Conservation (phyloP, 2,329 filamentous ascomycete species). For the Fusarium sp. region DNA sequence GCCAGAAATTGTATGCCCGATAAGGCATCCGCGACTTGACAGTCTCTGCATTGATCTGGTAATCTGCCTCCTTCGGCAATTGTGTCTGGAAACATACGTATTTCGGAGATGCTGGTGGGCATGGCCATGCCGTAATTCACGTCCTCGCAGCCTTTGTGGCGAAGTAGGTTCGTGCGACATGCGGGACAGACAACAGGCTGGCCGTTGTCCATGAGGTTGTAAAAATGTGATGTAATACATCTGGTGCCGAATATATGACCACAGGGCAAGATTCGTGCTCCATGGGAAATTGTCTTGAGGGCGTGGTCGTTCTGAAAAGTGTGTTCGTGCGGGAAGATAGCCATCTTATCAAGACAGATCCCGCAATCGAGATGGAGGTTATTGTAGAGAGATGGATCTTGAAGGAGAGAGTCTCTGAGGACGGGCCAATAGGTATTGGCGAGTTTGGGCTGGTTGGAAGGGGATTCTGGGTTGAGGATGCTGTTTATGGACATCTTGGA, state of each 20-base stretch:
- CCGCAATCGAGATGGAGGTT: constrained; percentile 14
- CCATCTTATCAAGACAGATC: constrained; percentile 25
- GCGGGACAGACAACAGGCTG: neutral
- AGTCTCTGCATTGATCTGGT: constrained; percentile 12
- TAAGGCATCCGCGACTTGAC: neutral
- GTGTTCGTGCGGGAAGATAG: constrained; percentile 21
- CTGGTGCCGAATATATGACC: constrained; percentile 37
- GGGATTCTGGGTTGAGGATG: neutral
- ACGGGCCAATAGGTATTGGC: constrained; percentile 11
- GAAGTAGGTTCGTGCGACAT: constrained; percentile 5
- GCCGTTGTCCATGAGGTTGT: accelerated
- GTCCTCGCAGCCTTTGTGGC: constrained; percentile 1
- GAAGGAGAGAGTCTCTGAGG: constrained; percentile 20
- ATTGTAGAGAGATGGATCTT: neutral
- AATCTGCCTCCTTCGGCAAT: constrained; percentile 10
- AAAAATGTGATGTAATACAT: neutral
- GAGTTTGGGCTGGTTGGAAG: accelerated
- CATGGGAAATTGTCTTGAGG: neutral
- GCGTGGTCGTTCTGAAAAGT: neutral
- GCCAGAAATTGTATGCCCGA: neutral
- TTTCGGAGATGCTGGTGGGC: neutral
- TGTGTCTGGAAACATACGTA: neutral
- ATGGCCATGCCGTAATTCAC: constrained; percentile 10
- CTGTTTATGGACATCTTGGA: constrained; percentile 6
- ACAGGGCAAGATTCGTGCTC: constrained; percentile 25